A percentile compares a stretch with the other conserved stretches of the same genome.
Conservation (phyloP, 345 rosid species). For the Limnanthes douglasii region DNA sequence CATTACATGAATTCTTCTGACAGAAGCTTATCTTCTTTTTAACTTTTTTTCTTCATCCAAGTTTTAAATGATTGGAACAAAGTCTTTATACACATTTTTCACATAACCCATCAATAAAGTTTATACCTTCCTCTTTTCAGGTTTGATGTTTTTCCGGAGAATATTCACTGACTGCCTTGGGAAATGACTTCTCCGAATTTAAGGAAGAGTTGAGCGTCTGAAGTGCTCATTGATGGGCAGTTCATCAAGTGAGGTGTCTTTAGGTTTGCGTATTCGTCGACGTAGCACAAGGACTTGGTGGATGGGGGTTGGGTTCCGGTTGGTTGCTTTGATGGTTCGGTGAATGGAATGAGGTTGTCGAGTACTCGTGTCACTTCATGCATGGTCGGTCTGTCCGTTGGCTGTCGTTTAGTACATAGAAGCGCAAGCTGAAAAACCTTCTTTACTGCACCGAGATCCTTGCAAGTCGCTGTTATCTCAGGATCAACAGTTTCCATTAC, state of each 20-base stretch:
- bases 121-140: too few species aligned
- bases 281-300: constrained; percentile 33
- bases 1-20: too few species aligned
- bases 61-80: too few species aligned
- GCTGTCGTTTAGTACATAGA: constrained; percentile 67
- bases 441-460: constrained; percentile 70
- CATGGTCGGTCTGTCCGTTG: constrained; percentile 78
- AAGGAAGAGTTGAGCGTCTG: constrained; percentile 84
- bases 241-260: constrained; percentile 69
- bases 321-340: constrained; percentile 27
- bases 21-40: too few species aligned
- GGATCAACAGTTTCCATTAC: constrained; percentile 86
- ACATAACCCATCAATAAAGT: too few species aligned
- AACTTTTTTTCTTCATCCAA: too few species aligned
- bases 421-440: constrained; percentile 88
- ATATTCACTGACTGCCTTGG: constrained; percentile 42
- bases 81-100: too few species aligned
- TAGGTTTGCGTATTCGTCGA: constrained; percentile 78
- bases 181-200: constrained; percentile 94
- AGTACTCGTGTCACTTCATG: constrained; percentile 80
- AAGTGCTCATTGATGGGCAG: constrained; percentile 88
- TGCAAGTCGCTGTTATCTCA: constrained; percentile 56
- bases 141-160: too few species aligned
- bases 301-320: constrained; percentile 15
- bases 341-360: constrained; percentile 35